Conservation (phyloP, 257 asterid species). For the Solanum phureja region DNA sequence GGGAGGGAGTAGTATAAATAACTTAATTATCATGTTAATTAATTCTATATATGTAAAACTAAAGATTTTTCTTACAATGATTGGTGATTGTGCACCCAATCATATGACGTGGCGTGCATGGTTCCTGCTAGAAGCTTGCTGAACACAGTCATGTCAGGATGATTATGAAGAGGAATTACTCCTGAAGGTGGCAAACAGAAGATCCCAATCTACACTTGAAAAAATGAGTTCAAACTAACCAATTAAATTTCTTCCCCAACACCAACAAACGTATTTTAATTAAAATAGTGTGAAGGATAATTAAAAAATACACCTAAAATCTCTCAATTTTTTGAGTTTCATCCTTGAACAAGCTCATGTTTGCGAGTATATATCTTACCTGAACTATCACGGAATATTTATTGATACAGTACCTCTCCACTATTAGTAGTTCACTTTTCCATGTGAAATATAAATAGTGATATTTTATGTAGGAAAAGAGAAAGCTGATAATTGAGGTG, state of each 20-base stretch:
- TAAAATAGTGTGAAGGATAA: background rate
- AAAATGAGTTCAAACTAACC: background rate
- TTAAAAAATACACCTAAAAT: background rate
- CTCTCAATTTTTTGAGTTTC: too few species aligned
- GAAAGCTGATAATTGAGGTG: too few species aligned
- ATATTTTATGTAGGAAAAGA: too few species aligned
- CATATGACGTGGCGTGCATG: constrained; percentile 22
- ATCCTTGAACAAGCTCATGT: too few species aligned
- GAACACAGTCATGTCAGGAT: constrained; percentile 32
- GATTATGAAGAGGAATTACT: constrained; percentile 37
- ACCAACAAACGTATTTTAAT: background rate
- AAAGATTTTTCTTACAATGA: background rate
- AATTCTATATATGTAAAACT: background rate
- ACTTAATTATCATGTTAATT: too few species aligned
- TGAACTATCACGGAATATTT: too few species aligned
- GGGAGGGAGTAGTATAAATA: too few species aligned
- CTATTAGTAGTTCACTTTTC: too few species aligned
- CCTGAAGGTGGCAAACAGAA: constrained; percentile 23
- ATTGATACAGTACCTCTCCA: too few species aligned
- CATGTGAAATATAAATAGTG: too few species aligned
- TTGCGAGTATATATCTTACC: too few species aligned
- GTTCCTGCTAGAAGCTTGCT: constrained; percentile 22
- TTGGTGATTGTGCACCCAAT: constrained; percentile 13
- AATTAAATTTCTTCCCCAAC: background rate
- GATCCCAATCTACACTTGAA: constrained; percentile 14